Conservation (phyloP, 352 stramenopile species). For the Globisporangium radiosum region DNA sequence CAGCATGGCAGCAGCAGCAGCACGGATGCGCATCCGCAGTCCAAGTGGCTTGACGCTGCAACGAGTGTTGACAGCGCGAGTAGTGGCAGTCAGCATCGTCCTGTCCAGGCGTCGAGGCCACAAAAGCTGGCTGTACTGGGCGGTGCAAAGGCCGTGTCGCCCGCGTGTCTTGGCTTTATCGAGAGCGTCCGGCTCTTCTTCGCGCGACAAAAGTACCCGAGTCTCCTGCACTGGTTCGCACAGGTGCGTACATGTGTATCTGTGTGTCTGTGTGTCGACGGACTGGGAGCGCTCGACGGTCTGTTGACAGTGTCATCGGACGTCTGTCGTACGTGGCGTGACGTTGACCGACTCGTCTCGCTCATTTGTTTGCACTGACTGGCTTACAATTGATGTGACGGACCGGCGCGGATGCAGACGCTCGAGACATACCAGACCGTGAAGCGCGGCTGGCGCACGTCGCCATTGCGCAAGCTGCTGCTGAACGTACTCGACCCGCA, state of each 20-base stretch:
- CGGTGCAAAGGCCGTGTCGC: conserved; percentile 21
- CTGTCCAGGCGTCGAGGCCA: conserved; percentile 2
- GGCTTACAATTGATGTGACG: not conserved
- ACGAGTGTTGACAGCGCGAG: not conserved
- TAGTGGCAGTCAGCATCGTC: conserved; percentile 5
- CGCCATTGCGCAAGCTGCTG: conserved; percentile 61
- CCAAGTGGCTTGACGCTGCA: conserved; percentile 7
- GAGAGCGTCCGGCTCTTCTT: conserved; percentile 79
- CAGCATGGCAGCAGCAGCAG: not conserved
- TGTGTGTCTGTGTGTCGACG: no score
- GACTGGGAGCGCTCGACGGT: no score
- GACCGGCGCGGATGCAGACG: conserved; percentile 31
- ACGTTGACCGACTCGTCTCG: not conserved
- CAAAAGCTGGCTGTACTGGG: not conserved
- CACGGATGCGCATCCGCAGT: not conserved
- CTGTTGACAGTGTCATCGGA: not conserved
- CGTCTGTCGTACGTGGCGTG: not conserved
- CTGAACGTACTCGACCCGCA: conserved; percentile 76
- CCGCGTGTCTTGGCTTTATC: conserved; percentile 43
- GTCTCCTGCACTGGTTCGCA: conserved; percentile 76
- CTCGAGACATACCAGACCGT: conserved; percentile 76
- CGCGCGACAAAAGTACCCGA: conserved; percentile 74
- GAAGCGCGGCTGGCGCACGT: conserved; percentile 43
- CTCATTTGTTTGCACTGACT: no score
- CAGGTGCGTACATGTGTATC: conserved; percentile 29